Conservation (phyloP, 371 early-diverging fungal genomes). For the Nematocida sp. region DNA sequence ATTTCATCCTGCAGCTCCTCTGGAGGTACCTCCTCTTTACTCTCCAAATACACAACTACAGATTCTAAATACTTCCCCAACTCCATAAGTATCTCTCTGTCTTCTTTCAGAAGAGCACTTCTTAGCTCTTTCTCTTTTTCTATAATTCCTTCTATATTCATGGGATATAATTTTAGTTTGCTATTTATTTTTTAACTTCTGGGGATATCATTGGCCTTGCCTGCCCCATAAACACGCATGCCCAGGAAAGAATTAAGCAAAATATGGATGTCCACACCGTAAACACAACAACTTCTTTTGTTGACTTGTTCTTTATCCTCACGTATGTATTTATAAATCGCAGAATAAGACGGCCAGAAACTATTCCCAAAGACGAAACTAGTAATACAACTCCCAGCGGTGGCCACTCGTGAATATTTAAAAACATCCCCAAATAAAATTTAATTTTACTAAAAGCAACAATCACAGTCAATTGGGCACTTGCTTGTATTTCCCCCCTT, state of each 20-base stretch:
- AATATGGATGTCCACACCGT: conserved; percentile 11
- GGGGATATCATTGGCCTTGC: conserved; percentile 35
- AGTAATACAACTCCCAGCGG: conserved; percentile 15
- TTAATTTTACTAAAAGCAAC: conserved; percentile 51
- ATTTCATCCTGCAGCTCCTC: conserved; percentile 5
- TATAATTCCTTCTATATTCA: conserved; percentile 19
- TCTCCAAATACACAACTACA: conserved; percentile 19
- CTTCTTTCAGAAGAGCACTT: background rate
- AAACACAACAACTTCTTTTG: conserved; percentile 22
- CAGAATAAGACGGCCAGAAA: background rate
- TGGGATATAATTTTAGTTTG: conserved; percentile 21
- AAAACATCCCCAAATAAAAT: conserved; percentile 34
- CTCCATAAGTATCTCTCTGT: conserved; percentile 24
- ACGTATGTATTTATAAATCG: background rate
- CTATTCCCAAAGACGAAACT: background rate
- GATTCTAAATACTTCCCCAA: conserved; percentile 34
- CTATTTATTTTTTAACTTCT: conserved; percentile 3
- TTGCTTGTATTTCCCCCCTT: conserved; percentile 5
- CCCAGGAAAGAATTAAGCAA: conserved; percentile 44
- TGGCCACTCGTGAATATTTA: conserved; percentile 35
- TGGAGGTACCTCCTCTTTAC: conserved; percentile 11
- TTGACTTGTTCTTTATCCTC: conserved; percentile 11
- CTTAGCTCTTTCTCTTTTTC: conserved; percentile 17
- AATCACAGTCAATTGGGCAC: conserved; percentile 54
- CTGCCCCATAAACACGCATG: conserved; percentile 50